Evolutionary conservation across 805 yeast species (phyloP).

Genomic region (Debaryomyces maramus): DNA sequence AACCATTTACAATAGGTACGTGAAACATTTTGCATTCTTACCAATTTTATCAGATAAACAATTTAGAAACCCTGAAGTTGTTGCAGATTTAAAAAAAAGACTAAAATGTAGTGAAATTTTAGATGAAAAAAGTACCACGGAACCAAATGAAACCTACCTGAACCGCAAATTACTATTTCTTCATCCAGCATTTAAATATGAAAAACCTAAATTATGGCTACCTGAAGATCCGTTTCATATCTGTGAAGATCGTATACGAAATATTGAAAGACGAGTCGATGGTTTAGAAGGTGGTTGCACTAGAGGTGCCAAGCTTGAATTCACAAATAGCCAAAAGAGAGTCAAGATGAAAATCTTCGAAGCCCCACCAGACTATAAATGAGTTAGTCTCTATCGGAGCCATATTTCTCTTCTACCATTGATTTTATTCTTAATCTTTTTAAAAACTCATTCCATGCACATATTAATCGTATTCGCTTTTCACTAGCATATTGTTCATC

Average conservation of each 20-base stretch:
- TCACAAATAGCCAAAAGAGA: constrained; percentile 9
- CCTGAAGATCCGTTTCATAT: constrained; percentile 38
- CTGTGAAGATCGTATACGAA: constrained; percentile 21
- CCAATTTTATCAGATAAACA: constrained; percentile 27
- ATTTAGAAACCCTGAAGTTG: constrained; percentile 4
- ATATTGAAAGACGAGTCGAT: constrained; percentile 14
- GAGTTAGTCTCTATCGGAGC: constrained; percentile 4
- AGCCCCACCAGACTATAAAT: constrained; percentile 37
- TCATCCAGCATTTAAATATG: constrained; percentile 41
- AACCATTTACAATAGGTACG: constrained; percentile 45
- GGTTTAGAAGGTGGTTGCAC: constrained; percentile 22
- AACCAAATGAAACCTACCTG: constrained; percentile 16
- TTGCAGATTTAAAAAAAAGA: constrained; percentile 1
- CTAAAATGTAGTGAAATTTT: constrained; percentile 2
- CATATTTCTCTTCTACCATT: constrained; percentile 11
- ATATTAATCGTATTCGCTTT: constrained; percentile 7
- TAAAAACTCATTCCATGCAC: constrained; percentile 15
- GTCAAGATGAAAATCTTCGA: constrained; percentile 20
- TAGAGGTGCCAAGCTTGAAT: constrained; percentile 24
- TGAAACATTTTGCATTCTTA: constrained; percentile 26
- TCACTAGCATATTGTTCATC: constrained; percentile 5
- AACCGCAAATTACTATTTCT: constrained; percentile 26
- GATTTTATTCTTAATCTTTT: constrained; percentile 18
- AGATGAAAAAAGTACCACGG: constrained; percentile 2
- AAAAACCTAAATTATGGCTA: constrained; percentile 39